These are phyloP conservation scores for Lavandula angustifolia DNA, from an alignment of 257 asterid species.

Conservation along the genomic window DNA sequence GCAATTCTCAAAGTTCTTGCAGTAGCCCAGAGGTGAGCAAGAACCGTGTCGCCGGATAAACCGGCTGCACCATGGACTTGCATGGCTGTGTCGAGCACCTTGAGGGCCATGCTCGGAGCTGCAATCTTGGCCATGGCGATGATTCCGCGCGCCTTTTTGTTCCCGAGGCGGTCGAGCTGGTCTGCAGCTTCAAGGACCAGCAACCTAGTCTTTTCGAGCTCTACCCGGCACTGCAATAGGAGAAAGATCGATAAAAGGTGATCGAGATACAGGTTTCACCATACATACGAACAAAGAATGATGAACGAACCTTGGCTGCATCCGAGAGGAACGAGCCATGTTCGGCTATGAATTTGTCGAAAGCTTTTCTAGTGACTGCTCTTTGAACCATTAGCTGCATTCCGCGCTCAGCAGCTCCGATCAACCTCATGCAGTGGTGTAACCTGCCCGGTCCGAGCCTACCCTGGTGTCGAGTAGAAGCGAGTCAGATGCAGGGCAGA, in stretches of 20 bases:
- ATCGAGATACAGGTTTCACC: not conserved
- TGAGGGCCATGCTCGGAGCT: conserved; percentile 86
- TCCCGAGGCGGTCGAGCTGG: conserved; percentile 87
- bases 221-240: conserved; percentile 76
- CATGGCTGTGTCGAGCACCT: conserved; percentile 89
- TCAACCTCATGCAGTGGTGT: conserved; percentile 97
- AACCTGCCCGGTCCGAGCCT: conserved; percentile 95
- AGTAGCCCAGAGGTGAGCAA: conserved; percentile 86
- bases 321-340: conserved; percentile 94
- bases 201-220: conserved; percentile 76
- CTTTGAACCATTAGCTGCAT: conserved; percentile 86
- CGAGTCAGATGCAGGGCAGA: conserved; percentile 3
- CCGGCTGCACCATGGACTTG: conserved; percentile 99
- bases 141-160: conserved; percentile 73
- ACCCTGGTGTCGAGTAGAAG: conserved; percentile 55
- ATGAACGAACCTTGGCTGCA: conserved; percentile 61
- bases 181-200: conserved; percentile 95
- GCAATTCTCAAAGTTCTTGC: conserved; percentile 87
- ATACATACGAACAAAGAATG: not conserved
- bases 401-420: conserved; percentile 97
- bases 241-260: not conserved
- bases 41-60: conserved; percentile 80
- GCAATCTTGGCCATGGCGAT: conserved; percentile 99
- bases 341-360: conserved; percentile 76
- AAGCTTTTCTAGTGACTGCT: conserved; percentile 72